These are phyloP conservation scores for Cercospora nicotianae DNA, from an alignment of 2,329 filamentous ascomycete genomes.

Conservation along the genomic window DNA sequence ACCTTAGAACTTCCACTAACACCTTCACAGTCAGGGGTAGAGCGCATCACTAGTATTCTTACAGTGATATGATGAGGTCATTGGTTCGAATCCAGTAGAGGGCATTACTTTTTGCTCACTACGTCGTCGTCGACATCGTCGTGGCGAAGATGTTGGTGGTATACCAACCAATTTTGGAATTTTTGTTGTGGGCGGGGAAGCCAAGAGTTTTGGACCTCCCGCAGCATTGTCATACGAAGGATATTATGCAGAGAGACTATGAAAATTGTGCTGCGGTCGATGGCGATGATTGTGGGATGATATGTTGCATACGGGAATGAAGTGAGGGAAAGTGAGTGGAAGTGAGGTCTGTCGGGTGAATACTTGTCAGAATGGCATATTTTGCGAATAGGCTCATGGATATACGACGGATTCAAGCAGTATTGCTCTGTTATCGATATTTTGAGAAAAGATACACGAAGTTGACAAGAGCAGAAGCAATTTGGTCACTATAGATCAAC, in stretches of 20 bases:
- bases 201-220: neutral
- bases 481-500: neutral
- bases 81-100: constrained; percentile 8
- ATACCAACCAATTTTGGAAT: neutral
- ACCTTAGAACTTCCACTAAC: neutral
- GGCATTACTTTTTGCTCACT: neutral
- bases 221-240: neutral
- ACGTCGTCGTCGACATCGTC: neutral
- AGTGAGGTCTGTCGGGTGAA: neutral
- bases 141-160: neutral
- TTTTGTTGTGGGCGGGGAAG: neutral
- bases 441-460: neutral
- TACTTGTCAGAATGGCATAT: neutral
- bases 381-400: neutral
- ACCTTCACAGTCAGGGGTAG: neutral
- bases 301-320: neutral
- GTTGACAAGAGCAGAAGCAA: neutral
- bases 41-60: neutral
- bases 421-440: neutral
- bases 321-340: neutral
- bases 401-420: neutral
- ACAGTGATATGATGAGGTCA: neutral
- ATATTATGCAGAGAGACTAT: neutral
- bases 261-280: neutral
- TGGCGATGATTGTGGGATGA: neutral